Evolutionary conservation across 495 filamentous ascomycete genomes (phyloP).

Genomic region (Viridothelium virens): DNA sequence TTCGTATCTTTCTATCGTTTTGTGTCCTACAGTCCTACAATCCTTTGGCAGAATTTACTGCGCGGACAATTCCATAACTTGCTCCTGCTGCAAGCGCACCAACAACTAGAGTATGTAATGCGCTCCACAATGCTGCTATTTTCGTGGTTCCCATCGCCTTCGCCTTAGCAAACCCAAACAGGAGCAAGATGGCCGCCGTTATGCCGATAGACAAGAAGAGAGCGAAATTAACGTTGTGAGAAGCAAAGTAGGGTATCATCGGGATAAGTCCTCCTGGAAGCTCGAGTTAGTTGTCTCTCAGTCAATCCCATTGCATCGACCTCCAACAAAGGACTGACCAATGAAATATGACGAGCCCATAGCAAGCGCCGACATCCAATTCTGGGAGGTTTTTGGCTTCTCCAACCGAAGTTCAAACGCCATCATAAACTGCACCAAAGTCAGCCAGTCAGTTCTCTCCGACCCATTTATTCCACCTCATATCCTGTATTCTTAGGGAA

Average conservation of each 20-base stretch:
- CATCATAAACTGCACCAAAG: conserved; percentile 43
- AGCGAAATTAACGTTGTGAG: conserved; percentile 39
- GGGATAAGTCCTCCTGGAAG: conserved; percentile 45
- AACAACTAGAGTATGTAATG: conserved; percentile 29
- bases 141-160: conserved; percentile 20
- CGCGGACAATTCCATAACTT: conserved; percentile 30
- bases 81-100: conserved; percentile 26
- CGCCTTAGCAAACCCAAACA: conserved; percentile 47
- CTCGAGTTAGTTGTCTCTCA: conserved; percentile 1
- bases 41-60: conserved; percentile 19
- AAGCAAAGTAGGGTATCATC: conserved; percentile 50
- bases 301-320: not conserved
- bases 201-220: conserved; percentile 45
- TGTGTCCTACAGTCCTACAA: not conserved
- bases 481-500: not conserved
- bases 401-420: conserved; percentile 45
- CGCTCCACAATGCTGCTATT: conserved; percentile 21
- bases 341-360: conserved; percentile 50
- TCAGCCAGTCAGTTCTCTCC: not conserved
- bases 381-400: conserved; percentile 37
- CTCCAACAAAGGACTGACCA: conserved; percentile 27
- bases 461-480: not conserved
- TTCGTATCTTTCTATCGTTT: not conserved
- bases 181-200: conserved; percentile 44
- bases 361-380: conserved; percentile 43